phyloP scores from a whole-genome alignment of 305 asterid genomes.

The Solanum hybrid region DNA sequence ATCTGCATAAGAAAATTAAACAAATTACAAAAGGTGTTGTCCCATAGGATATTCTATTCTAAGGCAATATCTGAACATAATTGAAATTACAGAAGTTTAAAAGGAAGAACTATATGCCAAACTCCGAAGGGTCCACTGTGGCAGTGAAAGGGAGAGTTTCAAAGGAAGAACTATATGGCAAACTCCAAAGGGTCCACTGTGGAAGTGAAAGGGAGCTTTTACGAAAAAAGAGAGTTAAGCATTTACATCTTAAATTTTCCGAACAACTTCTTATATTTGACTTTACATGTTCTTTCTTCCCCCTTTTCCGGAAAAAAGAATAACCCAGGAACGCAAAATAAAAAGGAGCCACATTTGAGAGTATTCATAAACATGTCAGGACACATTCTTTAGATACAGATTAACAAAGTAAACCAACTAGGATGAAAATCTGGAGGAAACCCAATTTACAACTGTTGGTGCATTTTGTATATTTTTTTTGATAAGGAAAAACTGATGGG shows the following conservation, averaged over 20 bases:
- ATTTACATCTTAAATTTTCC: neutral
- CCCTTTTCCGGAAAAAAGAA: neutral
- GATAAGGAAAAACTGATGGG: neutral
- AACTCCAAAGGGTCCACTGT: neutral
- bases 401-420: neutral
- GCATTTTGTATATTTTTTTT: neutral
- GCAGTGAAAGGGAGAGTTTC: neutral
- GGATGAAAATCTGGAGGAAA: neutral
- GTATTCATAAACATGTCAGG: neutral
- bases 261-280: neutral
- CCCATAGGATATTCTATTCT: neutral
- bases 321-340: neutral
- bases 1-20: constrained; percentile 33
- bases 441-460: neutral
- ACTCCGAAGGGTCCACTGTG: neutral
- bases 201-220: neutral
- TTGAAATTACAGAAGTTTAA: neutral
- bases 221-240: neutral
- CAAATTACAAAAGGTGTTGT: constrained; percentile 2
- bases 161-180: neutral
- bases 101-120: neutral
- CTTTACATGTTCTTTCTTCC: neutral
- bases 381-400: neutral
- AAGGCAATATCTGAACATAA: neutral
- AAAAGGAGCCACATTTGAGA: neutral